A percentile compares a stretch with the other conserved stretches of the same genome.
These are phyloP conservation scores for Paramyrothecium sp. DNA, from an alignment of 2,329 filamentous ascomycete species.

Conservation along the genomic window DNA sequence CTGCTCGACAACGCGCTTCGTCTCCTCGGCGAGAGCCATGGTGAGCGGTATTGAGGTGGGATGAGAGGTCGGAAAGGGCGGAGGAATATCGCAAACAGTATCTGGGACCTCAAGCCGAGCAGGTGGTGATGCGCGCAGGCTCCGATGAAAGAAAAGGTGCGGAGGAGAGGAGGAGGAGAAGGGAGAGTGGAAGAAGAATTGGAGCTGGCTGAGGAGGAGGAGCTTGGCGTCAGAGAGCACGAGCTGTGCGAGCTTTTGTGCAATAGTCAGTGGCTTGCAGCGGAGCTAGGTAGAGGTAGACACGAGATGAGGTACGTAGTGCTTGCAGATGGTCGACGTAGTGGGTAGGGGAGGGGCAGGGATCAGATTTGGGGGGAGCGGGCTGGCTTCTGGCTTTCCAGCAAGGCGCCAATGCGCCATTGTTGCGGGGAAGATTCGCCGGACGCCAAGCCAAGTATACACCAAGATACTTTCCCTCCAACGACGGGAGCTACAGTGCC, in stretches of 20 bases:
- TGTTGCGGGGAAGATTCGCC: not conserved
- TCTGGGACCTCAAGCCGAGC: constrained; percentile 34
- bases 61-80: constrained; percentile 51
- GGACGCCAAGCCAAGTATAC: not conserved
- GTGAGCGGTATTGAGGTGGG: constrained; percentile 55
- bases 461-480: not conserved
- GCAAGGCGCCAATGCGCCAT: not conserved
- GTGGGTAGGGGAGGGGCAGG: not conserved
- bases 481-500: not conserved
- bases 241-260: constrained; percentile 49
- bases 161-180: constrained; percentile 18
- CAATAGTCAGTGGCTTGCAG: constrained; percentile 25
- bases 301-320: not conserved
- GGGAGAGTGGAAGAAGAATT: constrained; percentile 13
- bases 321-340: not conserved
- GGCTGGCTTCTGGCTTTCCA: not conserved
- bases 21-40: constrained; percentile 68
- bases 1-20: constrained; percentile 75
- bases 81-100: constrained; percentile 53
- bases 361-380: not conserved
- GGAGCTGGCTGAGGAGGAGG: constrained; percentile 22
- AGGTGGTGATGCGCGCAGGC: constrained; percentile 24
- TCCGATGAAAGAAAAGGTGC: constrained; percentile 14
- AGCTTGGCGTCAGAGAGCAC: constrained; percentile 49
- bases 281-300: constrained; percentile 4